Evolutionary conservation across 208 protist species (phyloP).

Genomic region (Zelonia costaricensis): DNA sequence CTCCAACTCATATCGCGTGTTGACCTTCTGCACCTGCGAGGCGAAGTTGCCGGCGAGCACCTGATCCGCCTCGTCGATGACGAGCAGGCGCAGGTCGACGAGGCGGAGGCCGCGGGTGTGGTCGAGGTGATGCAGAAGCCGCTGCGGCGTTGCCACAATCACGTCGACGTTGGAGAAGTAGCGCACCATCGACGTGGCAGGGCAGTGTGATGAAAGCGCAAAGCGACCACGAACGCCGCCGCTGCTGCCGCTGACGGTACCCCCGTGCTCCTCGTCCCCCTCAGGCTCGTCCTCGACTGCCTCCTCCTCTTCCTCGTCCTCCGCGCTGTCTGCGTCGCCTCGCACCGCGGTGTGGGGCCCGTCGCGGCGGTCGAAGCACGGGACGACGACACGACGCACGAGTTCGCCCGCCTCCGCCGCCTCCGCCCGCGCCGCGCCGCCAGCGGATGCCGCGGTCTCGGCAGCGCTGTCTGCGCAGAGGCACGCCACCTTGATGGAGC

Average conservation of each 20-base stretch:
- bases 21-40: constrained; percentile 75
- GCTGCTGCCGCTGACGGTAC: no score
- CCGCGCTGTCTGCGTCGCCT: neutral
- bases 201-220: neutral
- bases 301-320: neutral
- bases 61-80: constrained; percentile 92
- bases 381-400: constrained; percentile 42
- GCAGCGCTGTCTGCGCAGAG: constrained; percentile 43
- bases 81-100: constrained; percentile 62
- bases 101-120: constrained; percentile 63
- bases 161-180: constrained; percentile 84
- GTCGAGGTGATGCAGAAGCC: constrained; percentile 80
- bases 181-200: neutral
- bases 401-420: constrained; percentile 50
- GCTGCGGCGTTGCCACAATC: constrained; percentile 83
- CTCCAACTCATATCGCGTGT: constrained; percentile 76
- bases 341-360: neutral
- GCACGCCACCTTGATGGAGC: constrained; percentile 62
- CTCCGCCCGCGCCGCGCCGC: constrained; percentile 1
- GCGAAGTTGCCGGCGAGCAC: constrained; percentile 82
- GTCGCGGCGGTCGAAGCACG: neutral
- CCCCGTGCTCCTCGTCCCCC: constrained; percentile 3
- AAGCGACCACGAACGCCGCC: no score
- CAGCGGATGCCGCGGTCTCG: neutral
- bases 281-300: neutral